phyloP scores from a whole-genome alignment of 768 basidiomycete species.

The Trametes cinnabarina region DNA sequence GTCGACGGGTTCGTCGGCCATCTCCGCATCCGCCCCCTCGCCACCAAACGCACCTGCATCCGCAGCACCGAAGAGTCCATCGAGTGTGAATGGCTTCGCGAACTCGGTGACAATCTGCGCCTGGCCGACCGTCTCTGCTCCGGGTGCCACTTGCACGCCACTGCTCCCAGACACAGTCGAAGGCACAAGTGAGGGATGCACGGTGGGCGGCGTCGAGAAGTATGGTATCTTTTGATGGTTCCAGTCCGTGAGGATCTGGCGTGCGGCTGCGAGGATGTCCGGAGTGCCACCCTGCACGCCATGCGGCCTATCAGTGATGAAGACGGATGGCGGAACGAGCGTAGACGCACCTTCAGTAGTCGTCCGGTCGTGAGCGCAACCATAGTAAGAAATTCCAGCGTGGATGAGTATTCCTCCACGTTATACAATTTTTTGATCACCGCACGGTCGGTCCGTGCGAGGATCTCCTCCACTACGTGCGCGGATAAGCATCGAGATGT shows the following conservation, averaged over 20 bases:
- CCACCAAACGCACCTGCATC: constrained; percentile 77
- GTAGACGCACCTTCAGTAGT: constrained; percentile 64
- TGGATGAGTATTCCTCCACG: constrained; percentile 68
- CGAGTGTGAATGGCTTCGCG: constrained; percentile 77
- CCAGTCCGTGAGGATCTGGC: constrained; percentile 87
- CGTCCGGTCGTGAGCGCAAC: constrained; percentile 80
- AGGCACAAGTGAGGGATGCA: constrained; percentile 78
- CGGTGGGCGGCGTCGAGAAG: constrained; percentile 71
- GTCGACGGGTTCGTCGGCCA: constrained; percentile 34
- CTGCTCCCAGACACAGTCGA: constrained; percentile 38
- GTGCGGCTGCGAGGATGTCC: constrained; percentile 78
- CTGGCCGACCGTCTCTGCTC: constrained; percentile 78
- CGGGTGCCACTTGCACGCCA: constrained; percentile 51
- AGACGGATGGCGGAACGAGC: background rate
- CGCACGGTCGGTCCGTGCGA: constrained; percentile 63
- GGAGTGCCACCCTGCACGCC: constrained; percentile 78
- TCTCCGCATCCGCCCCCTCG: constrained; percentile 26
- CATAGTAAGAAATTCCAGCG: constrained; percentile 88
- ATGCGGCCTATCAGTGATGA: background rate
- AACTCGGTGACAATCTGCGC: constrained; percentile 72
- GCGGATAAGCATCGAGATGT: background rate
- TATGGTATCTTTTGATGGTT: constrained; percentile 95
- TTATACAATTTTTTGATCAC: constrained; percentile 85
- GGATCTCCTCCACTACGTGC: constrained; percentile 78
- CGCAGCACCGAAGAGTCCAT: constrained; percentile 75